These are phyloP conservation scores for Beauveria scarabaeidicola DNA, from an alignment of 2,329 filamentous ascomycete species.

Conservation along the genomic window DNA sequence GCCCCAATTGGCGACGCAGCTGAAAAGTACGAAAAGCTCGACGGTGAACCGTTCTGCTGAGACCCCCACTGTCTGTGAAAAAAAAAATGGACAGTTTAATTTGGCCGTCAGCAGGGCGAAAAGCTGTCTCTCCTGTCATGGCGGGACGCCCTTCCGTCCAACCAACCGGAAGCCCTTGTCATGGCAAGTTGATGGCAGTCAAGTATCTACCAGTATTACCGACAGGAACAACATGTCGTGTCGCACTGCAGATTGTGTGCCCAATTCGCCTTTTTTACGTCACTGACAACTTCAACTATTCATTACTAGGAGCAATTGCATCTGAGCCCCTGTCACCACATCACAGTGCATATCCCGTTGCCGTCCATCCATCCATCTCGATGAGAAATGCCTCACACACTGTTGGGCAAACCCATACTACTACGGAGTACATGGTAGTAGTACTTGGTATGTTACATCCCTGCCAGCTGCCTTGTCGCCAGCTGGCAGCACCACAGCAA, in stretches of 20 bases:
- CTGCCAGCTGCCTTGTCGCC: no score
- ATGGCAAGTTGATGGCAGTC: not conserved
- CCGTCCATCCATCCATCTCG: not conserved
- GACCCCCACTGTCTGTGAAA: no score
- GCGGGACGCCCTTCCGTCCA: not conserved
- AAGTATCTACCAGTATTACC: no score
- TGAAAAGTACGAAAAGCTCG: not conserved
- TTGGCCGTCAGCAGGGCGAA: not conserved
- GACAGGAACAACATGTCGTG: not conserved
- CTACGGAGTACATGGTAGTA: no score
- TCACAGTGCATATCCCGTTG: not conserved
- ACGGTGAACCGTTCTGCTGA: not conserved
- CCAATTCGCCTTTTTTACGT: no score
- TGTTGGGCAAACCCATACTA: not conserved
- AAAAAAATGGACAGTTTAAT: not conserved
- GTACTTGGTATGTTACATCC: no score
- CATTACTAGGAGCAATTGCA: no score
- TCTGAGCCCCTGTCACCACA: not conserved
- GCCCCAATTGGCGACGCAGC: not conserved
- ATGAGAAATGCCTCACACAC: slow-evolving; percentile 3
- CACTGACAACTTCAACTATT: no score
- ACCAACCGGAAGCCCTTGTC: not conserved
- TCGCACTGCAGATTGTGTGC: slow-evolving; percentile 1
- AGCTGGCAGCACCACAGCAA: not conserved
- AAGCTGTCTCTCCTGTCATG: not conserved